Conservation (phyloP, 2,329 filamentous ascomycete genomes). For the Penicillium sp. region DNA sequence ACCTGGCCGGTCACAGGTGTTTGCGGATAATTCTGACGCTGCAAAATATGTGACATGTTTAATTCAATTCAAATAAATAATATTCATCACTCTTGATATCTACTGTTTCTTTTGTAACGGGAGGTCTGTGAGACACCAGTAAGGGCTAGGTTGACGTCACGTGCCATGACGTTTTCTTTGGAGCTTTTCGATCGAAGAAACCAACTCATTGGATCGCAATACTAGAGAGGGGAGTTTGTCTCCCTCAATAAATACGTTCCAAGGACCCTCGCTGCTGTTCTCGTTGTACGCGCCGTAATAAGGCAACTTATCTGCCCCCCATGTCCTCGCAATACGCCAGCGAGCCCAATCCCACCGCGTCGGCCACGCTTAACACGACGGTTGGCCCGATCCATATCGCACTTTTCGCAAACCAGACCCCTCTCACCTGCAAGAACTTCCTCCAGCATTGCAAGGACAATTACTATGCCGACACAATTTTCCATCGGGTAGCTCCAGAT, state of each 20-base stretch:
- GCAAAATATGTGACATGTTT: background rate
- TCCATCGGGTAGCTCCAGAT: conserved; percentile 86
- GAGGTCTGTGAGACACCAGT: background rate
- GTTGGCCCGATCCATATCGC: conserved; percentile 85
- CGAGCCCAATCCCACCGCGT: conserved; percentile 90
- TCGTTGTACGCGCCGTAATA: background rate
- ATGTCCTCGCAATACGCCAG: conserved; percentile 95
- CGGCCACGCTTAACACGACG: conserved; percentile 86
- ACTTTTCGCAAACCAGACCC: conserved; percentile 92
- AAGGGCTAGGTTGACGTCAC: conserved; percentile 9
- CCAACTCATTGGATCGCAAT: conserved; percentile 1
- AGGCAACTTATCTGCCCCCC: conserved; percentile 6
- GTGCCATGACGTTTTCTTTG: conserved; percentile 23
- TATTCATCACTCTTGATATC: background rate
- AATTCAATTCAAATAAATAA: background rate
- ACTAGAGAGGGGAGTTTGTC: background rate
- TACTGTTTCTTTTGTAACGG: background rate
- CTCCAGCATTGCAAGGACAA: conserved; percentile 91
- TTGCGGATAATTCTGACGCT: background rate
- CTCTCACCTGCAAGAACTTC: conserved; percentile 90
- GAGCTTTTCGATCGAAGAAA: conserved; percentile 15
- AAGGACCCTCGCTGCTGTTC: background rate
- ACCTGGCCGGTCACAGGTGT: background rate
- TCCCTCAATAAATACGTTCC: background rate
- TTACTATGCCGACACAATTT: conserved; percentile 91